These are phyloP conservation scores for Tetrahymena malaccensis DNA, from an alignment of 73 alveolate species.

Conservation along the genomic window DNA sequence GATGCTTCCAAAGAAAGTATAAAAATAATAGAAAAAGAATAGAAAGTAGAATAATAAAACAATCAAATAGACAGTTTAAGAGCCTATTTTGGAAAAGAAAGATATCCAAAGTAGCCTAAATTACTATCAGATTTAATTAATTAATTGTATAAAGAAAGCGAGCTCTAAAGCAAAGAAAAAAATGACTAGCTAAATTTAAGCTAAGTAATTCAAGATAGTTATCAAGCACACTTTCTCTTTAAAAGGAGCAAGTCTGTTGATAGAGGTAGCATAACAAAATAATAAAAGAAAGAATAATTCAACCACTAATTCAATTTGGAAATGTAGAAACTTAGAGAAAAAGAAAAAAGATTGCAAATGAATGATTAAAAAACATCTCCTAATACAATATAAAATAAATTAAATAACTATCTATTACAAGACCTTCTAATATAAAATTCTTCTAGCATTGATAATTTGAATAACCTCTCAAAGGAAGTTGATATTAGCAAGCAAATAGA, in stretches of 20 bases:
- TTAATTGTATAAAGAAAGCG: not conserved
- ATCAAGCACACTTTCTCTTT: not conserved
- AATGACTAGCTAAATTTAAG: not conserved
- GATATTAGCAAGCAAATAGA: not conserved
- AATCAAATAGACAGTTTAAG: not conserved
- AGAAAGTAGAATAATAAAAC: not conserved
- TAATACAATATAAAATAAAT: not conserved
- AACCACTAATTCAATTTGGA: not conserved
- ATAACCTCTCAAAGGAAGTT: not conserved
- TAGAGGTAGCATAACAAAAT: not conserved
- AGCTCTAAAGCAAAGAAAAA: not conserved
- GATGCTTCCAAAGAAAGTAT: not conserved
- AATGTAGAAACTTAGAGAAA: not conserved
- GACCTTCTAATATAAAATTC: not conserved
- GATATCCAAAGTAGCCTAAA: not conserved
- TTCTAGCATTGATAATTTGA: not conserved
- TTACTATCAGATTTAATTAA: not conserved
- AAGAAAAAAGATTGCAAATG: not conserved
- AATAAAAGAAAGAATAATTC: not conserved
- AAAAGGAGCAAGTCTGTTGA: not conserved
- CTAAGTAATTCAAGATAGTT: not conserved
- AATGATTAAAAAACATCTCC: not conserved
- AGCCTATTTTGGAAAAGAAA: not conserved
- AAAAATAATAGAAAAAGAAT: not conserved
- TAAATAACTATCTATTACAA: not conserved